Percentiles rank a stretch among this genome's conserved stretches.
Evolutionary conservation across 2,329 filamentous ascomycete species (phyloP).

Genomic region (Neospermospora avenae): DNA sequence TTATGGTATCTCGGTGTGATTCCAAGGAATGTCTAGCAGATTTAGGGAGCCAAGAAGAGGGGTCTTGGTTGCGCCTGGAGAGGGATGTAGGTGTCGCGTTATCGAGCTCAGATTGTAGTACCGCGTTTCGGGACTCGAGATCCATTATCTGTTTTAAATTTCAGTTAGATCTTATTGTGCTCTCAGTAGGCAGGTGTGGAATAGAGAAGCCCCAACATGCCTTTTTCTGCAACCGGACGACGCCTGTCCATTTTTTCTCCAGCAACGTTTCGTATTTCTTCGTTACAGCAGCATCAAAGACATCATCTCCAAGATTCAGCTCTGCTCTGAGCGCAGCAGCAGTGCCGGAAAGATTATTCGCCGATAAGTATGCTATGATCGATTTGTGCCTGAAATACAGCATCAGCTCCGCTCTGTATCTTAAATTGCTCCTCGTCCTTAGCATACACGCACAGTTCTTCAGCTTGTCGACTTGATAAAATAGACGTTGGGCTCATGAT

Average conservation of each 20-base stretch:
- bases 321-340: constrained; percentile 73
- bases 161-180: too few relatives aligned
- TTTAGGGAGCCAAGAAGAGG: constrained; percentile 78
- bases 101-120: constrained; percentile 79
- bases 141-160: constrained; percentile 72
- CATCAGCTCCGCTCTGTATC: constrained; percentile 9
- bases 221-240: constrained; percentile 94
- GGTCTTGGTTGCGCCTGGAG: constrained; percentile 68
- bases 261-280: constrained; percentile 94
- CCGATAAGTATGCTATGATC: constrained; percentile 81
- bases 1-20: constrained; percentile 77
- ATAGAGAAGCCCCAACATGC: constrained; percentile 32
- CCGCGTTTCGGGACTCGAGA: constrained; percentile 70
- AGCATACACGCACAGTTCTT: constrained; percentile 69
- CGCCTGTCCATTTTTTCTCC: constrained; percentile 98
- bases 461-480: constrained; percentile 75
- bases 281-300: constrained; percentile 73
- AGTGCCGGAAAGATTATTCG: constrained; percentile 66
- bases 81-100: too few relatives aligned
- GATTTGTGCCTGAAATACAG: constrained; percentile 71
- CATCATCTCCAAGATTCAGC: constrained; percentile 57
- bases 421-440: constrained; percentile 6
- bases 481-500: too few relatives aligned
- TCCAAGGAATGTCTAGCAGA: constrained; percentile 74
- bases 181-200: too few relatives aligned